Conservation (phyloP, 2,329 filamentous ascomycete genomes). For the Zasmidium cellare region DNA sequence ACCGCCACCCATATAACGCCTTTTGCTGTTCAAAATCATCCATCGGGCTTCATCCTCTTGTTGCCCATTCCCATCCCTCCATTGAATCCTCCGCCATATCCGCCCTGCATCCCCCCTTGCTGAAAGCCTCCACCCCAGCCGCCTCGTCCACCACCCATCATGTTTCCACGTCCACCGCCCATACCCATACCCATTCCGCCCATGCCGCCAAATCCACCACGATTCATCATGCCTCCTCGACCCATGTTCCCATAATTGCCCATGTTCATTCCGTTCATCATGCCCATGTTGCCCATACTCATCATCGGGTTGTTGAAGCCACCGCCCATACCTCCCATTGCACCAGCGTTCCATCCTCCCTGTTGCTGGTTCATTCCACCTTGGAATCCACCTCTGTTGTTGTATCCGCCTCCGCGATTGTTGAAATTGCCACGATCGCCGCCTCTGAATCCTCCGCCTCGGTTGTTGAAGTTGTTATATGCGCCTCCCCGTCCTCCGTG, state of each 20-base stretch:
- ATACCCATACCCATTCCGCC: slow-evolving; percentile 42
- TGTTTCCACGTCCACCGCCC: slow-evolving; percentile 46
- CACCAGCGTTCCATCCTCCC: slow-evolving; percentile 15
- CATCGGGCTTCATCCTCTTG: slow-evolving; percentile 20
- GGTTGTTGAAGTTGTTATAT: slow-evolving; percentile 40
- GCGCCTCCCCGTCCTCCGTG: slow-evolving; percentile 15
- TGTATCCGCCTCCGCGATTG: slow-evolving; percentile 32
- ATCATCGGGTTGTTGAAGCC: slow-evolving; percentile 37
- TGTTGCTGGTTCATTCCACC: slow-evolving; percentile 27
- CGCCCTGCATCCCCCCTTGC: slow-evolving; percentile 51
- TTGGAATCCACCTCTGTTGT: slow-evolving; percentile 19
- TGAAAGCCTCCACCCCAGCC: slow-evolving; percentile 37
- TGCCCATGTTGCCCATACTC: slow-evolving; percentile 43
- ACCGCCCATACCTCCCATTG: slow-evolving; percentile 38
- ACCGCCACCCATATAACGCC: not conserved
- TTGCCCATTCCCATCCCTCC: slow-evolving; percentile 8
- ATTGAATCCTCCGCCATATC: slow-evolving; percentile 19
- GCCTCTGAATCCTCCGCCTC: slow-evolving; percentile 51
- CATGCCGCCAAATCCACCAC: slow-evolving; percentile 23
- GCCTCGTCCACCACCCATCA: slow-evolving; percentile 56
- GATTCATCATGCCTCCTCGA: slow-evolving; percentile 11
- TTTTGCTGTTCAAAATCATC: not conserved
- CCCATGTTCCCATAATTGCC: slow-evolving; percentile 21
- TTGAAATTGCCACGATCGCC: slow-evolving; percentile 24
- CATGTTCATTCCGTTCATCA: slow-evolving; percentile 34